Evolutionary conservation across 495 filamentous ascomycete species (phyloP).

Genomic region (Hyaloscypha hepaticicola): DNA sequence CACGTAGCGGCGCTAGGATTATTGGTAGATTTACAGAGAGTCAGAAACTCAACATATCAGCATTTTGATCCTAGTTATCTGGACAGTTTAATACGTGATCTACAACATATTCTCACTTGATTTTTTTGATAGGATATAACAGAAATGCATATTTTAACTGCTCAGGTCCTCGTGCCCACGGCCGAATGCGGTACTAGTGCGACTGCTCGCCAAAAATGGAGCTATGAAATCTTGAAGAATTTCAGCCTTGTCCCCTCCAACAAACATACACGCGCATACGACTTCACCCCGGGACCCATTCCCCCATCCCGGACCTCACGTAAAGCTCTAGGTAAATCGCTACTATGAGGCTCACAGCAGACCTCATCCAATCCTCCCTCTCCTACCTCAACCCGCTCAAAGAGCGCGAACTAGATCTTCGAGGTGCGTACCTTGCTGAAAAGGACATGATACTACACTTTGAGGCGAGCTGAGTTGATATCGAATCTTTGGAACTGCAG

Average conservation of each 20-base stretch:
- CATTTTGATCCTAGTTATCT: neutral
- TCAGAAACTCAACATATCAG: slow-evolving; percentile 4
- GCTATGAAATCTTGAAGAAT: slow-evolving; percentile 14
- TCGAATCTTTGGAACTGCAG: slow-evolving; percentile 65
- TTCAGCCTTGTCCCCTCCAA: slow-evolving; percentile 27
- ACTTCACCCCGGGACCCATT: neutral
- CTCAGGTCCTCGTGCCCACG: slow-evolving; percentile 17
- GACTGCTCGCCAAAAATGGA: slow-evolving; percentile 14
- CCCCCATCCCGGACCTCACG: neutral
- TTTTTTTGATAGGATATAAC: no score
- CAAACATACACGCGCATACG: neutral
- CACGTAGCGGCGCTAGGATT: slow-evolving; percentile 11
- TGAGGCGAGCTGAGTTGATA: slow-evolving; percentile 81
- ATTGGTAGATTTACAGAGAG: neutral
- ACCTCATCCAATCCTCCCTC: slow-evolving; percentile 85
- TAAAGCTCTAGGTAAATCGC: slow-evolving; percentile 27
- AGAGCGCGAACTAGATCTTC: slow-evolving; percentile 97
- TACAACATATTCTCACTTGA: no score
- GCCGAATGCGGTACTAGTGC: slow-evolving; percentile 23
- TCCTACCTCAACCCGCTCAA: slow-evolving; percentile 97
- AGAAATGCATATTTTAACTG: neutral
- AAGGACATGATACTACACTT: slow-evolving; percentile 97
- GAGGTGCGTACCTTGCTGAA: slow-evolving; percentile 91
- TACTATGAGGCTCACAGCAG: slow-evolving; percentile 87
- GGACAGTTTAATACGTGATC: no score